Evolutionary conservation across 1,284 basidiomycete genomes (phyloP).

Genomic region (Sanguinoderma infundibulare): DNA sequence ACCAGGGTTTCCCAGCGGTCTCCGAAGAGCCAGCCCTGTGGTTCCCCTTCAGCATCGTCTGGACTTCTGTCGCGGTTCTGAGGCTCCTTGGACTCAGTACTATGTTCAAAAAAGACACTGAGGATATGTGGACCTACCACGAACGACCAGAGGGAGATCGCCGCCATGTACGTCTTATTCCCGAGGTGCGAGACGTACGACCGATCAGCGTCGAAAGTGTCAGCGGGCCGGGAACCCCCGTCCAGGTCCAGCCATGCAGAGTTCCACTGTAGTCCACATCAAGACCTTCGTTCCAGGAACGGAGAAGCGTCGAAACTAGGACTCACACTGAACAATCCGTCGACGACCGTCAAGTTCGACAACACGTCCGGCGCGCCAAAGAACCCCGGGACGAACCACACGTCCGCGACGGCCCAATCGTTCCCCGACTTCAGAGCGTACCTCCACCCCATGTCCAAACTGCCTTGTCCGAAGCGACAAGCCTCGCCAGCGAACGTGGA

Average conservation of each 20-base stretch:
- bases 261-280: conserved; percentile 38
- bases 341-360: conserved; percentile 31
- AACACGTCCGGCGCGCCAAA: conserved; percentile 38
- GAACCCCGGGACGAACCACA: conserved; percentile 44
- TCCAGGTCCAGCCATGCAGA: conserved; percentile 45
- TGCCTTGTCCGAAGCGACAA: conserved; percentile 49
- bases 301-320: background rate
- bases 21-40: conserved; percentile 60
- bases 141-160: conserved; percentile 59
- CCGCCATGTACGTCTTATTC: conserved; percentile 38
- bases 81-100: background rate
- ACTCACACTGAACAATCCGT: conserved; percentile 44
- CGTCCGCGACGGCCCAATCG: conserved; percentile 18
- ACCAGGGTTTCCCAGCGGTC: conserved; percentile 63
- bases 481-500: conserved; percentile 59
- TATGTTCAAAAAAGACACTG: background rate
- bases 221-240: too few species aligned
- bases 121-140: conserved; percentile 34
- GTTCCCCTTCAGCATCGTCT: background rate
- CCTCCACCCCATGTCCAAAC: conserved; percentile 38
- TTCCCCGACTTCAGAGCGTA: conserved; percentile 32
- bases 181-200: conserved; percentile 33
- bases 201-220: conserved; percentile 36
- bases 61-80: background rate
- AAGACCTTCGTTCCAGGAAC: background rate